Conservation (phyloP, 345 rosid genomes). For the Dipteronia sinensis region DNA sequence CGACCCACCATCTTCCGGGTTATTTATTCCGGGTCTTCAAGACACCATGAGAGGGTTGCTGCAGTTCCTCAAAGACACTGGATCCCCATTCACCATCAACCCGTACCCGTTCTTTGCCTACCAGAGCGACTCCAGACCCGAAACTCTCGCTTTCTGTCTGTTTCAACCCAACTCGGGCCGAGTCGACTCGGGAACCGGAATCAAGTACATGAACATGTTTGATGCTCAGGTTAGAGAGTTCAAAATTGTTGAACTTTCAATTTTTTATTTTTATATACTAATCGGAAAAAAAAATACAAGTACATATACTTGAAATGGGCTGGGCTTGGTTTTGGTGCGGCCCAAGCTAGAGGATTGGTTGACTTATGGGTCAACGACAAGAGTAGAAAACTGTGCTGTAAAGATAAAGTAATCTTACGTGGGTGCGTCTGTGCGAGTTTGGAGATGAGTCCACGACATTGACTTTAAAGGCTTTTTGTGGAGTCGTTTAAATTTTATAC, state of each 20-base stretch:
- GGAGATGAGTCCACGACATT: background rate
- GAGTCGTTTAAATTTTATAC: too few species aligned
- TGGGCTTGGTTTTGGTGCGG: background rate
- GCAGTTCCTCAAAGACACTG: conserved; percentile 66
- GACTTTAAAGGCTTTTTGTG: background rate
- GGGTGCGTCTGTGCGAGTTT: background rate
- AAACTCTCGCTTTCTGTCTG: conserved; percentile 79
- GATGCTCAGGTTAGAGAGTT: conserved; percentile 81
- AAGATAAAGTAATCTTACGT: background rate
- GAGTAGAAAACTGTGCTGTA: background rate
- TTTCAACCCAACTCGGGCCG: conserved; percentile 94
- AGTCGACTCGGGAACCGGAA: conserved; percentile 71
- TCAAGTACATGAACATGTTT: conserved; percentile 93
- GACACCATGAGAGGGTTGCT: conserved; percentile 59
- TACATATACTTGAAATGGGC: background rate
- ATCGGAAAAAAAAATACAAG: too few species aligned
- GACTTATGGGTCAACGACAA: background rate
- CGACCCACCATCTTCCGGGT: conserved; percentile 88
- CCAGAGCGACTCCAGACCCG: conserved; percentile 84
- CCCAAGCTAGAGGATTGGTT: background rate
- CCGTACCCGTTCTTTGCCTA: conserved; percentile 97
- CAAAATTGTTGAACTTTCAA: too few species aligned
- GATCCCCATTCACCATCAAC: conserved; percentile 77
- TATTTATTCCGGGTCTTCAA: conserved; percentile 54
- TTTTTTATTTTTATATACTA: too few species aligned